Conservation (phyloP, 306 rosid species). For the Ormosia emarginata region DNA sequence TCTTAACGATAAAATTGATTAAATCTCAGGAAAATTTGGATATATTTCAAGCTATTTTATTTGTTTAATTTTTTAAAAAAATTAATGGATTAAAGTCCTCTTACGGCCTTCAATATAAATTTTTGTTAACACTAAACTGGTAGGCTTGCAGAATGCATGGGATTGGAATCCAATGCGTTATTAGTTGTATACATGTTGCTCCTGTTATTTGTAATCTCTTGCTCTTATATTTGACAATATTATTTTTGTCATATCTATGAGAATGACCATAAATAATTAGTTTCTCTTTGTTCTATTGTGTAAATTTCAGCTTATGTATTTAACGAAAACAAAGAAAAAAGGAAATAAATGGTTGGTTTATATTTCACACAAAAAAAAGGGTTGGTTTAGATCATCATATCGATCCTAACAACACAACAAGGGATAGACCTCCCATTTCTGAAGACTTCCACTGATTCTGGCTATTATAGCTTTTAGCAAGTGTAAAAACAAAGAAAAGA, state of each 20-base stretch:
- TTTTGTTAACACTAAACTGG: not conserved
- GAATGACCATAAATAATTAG: not conserved
- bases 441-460: not conserved
- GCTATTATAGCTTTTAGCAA: not conserved
- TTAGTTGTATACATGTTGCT: not conserved
- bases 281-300: not conserved
- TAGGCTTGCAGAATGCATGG: not conserved
- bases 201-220: not conserved
- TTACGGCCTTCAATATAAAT: not conserved
- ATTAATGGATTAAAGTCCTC: not conserved
- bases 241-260: not conserved
- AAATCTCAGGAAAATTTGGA: not conserved
- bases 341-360: not conserved
- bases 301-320: not conserved
- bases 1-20: conserved; percentile 5
- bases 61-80: not conserved
- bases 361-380: not conserved
- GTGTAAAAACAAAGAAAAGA: conserved; percentile 19
- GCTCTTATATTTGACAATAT: not conserved
- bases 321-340: not conserved
- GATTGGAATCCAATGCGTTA: conserved; percentile 11
- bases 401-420: not conserved
- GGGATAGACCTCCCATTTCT: not conserved
- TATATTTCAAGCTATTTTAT: not conserved
- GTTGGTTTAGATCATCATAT: not conserved